phyloP scores from a whole-genome alignment of 495 filamentous ascomycete species.

The Podospora bellae-mahoneyi region DNA sequence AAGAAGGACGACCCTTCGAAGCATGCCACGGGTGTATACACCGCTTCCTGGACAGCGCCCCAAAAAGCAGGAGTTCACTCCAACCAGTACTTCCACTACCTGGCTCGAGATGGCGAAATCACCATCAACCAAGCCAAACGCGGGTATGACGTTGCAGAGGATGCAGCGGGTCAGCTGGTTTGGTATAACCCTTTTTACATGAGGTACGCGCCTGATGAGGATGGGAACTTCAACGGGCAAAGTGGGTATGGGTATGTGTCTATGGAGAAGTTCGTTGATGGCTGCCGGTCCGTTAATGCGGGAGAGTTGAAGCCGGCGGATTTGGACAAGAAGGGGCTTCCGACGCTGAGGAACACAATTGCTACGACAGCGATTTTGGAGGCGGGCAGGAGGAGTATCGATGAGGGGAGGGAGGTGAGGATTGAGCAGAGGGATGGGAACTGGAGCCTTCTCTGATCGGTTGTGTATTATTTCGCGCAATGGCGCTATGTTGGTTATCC shows the following conservation, averaged over 20 bases:
- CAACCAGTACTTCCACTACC: conserved; percentile 95
- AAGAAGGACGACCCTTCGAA: conserved; percentile 63
- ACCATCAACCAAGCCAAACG: conserved; percentile 90
- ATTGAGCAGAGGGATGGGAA: conserved; percentile 60
- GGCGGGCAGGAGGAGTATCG: conserved; percentile 75
- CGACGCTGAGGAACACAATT: conserved; percentile 83
- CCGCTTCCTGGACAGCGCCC: conserved; percentile 90
- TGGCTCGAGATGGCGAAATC: conserved; percentile 79
- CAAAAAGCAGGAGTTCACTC: conserved; percentile 88
- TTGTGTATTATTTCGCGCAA: too few species aligned
- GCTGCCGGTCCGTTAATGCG: conserved; percentile 72
- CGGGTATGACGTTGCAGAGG: conserved; percentile 89
- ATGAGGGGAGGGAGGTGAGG: conserved; percentile 72
- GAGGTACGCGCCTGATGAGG: conserved; percentile 91
- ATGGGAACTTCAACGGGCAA: conserved; percentile 90
- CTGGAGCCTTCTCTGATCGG: conserved; percentile 47
- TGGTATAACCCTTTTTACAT: conserved; percentile 98
- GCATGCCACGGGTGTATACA: conserved; percentile 86
- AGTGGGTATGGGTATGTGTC: conserved; percentile 89
- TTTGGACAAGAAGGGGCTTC: conserved; percentile 74
- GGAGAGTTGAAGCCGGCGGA: conserved; percentile 65
- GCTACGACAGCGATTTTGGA: conserved; percentile 88
- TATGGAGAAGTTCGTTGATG: conserved; percentile 95
- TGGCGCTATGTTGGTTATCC: too few species aligned
- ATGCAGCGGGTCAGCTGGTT: conserved; percentile 60